Evolutionary conservation across 2,329 filamentous ascomycete species (phyloP).

Genomic region (Pezicula rhizophila): DNA sequence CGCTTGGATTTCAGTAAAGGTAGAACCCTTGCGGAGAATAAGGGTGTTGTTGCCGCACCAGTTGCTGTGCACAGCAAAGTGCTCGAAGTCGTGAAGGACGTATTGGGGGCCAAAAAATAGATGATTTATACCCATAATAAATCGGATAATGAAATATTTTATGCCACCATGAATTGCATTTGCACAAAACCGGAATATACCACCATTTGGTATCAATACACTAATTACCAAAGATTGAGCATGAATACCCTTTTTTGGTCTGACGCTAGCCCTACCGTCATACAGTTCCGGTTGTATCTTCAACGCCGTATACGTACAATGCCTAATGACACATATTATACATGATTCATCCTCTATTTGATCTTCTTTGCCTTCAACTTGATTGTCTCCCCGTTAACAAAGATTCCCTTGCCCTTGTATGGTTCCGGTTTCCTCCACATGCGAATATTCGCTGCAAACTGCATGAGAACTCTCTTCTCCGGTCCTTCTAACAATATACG

Average conservation of each 20-base stretch:
- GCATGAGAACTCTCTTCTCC: slow-evolving; percentile 80
- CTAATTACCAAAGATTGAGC: no score
- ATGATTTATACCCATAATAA: neutral
- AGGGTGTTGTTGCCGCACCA: slow-evolving; percentile 87
- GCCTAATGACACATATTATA: slow-evolving; percentile 16
- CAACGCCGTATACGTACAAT: slow-evolving; percentile 12
- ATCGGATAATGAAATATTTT: no score
- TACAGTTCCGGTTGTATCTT: neutral
- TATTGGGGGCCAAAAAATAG: slow-evolving; percentile 47
- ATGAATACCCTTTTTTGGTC: no score
- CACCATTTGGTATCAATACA: no score
- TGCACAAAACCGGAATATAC: no score
- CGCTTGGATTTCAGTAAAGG: slow-evolving; percentile 81
- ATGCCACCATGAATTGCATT: no score
- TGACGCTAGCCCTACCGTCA: neutral
- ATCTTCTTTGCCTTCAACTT: slow-evolving; percentile 98
- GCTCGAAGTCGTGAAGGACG: slow-evolving; percentile 74
- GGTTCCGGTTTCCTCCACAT: slow-evolving; percentile 89
- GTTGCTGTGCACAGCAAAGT: slow-evolving; percentile 69
- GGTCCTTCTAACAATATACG: slow-evolving; percentile 84
- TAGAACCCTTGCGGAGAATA: slow-evolving; percentile 81
- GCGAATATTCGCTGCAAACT: slow-evolving; percentile 84
- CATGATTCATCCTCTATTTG: slow-evolving; percentile 50
- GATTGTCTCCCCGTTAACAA: slow-evolving; percentile 96
- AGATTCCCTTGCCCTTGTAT: slow-evolving; percentile 99